phyloP scores from a whole-genome alignment of 345 rosid species.

The Aegle marmelos region DNA sequence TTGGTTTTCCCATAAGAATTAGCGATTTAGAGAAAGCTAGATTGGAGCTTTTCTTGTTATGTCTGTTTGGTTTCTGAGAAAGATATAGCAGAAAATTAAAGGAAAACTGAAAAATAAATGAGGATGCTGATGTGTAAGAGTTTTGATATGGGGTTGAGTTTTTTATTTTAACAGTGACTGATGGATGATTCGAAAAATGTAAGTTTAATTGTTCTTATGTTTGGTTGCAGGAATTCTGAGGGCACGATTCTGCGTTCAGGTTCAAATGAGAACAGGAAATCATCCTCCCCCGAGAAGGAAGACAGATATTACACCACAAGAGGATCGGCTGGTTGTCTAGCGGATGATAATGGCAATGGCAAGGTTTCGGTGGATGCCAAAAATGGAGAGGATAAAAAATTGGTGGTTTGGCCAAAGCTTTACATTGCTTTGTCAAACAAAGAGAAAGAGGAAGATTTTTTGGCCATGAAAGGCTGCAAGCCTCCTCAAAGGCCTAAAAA shows the following conservation, averaged over 20 bases:
- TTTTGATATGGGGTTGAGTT: neutral
- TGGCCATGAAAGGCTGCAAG: conserved; percentile 82
- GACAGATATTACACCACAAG: conserved; percentile 60
- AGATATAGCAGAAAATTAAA: neutral
- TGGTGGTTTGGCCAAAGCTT: conserved; percentile 60
- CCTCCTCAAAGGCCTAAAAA: conserved; percentile 75
- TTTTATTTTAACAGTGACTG: neutral
- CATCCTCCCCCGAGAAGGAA: conserved; percentile 55
- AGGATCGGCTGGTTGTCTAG: conserved; percentile 38
- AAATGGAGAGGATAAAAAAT: conserved; percentile 44
- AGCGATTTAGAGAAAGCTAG: neutral
- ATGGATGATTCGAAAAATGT: neutral
- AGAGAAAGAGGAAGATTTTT: conserved; percentile 75
- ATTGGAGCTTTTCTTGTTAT: neutral
- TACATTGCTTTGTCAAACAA: conserved; percentile 57
- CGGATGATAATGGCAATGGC: conserved; percentile 48
- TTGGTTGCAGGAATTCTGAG: conserved; percentile 52
- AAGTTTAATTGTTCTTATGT: neutral
- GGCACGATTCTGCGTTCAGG: conserved; percentile 34
- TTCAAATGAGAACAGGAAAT: conserved; percentile 35
- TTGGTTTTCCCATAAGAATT: neutral
- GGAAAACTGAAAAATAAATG: neutral
- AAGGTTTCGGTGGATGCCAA: conserved; percentile 35
- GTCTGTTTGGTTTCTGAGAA: conserved; percentile 32
- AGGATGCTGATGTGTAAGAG: neutral